Evolutionary conservation across 129 eudicot genomes (phyloP).

Genomic region (Deinandra increscens): DNA sequence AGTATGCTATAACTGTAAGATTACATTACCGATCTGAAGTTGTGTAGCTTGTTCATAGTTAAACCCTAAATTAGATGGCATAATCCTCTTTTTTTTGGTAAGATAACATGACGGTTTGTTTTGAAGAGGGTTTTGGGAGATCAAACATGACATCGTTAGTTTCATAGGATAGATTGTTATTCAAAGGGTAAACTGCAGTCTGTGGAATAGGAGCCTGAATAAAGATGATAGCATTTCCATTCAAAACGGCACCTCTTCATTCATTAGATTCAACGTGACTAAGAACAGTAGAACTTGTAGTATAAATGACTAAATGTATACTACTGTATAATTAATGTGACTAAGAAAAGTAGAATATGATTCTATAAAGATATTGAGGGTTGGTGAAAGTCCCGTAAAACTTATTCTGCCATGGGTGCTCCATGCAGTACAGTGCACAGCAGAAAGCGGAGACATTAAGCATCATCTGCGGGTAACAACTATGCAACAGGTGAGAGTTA

Average conservation of each 20-base stretch:
- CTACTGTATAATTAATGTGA: background rate
- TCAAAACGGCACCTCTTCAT: background rate
- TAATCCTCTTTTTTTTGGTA: background rate
- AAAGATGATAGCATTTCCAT: background rate
- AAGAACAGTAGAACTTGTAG: background rate
- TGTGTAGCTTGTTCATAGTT: too few species aligned
- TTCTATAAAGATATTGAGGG: background rate
- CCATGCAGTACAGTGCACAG: slow-evolving; percentile 8
- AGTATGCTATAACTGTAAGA: too few species aligned
- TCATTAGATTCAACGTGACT: too few species aligned
- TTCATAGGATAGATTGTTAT: background rate
- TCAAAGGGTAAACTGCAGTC: slow-evolving; percentile 11
- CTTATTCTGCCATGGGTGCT: slow-evolving; percentile 6
- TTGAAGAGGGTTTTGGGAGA: background rate
- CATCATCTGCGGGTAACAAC: slow-evolving; percentile 26
- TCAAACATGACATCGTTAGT: background rate
- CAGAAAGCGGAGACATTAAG: slow-evolving; percentile 17
- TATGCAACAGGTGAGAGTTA: slow-evolving; percentile 46
- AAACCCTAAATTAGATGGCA: background rate
- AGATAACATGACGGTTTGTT: background rate
- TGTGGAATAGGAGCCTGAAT: too few species aligned
- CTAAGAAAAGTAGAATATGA: background rate
- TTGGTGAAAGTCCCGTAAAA: slow-evolving; percentile 1
- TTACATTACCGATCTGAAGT: too few species aligned
- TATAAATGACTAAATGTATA: background rate